Percentiles rank a stretch among this genome's conserved stretches.
These are phyloP conservation scores for Neurospora intermedia DNA, from an alignment of 495 filamentous ascomycete species.

Conservation along the genomic window DNA sequence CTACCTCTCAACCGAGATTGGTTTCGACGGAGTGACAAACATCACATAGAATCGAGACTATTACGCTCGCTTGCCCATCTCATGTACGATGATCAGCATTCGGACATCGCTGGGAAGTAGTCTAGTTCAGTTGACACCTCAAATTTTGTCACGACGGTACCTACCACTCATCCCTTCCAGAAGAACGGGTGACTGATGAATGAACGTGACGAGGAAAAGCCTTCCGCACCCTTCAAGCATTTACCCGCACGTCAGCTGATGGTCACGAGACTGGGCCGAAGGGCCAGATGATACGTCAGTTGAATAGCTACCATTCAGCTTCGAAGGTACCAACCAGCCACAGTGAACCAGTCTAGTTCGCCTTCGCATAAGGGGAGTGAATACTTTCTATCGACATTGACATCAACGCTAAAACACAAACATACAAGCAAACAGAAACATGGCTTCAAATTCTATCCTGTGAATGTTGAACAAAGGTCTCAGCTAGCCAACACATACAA, in stretches of 20 bases:
- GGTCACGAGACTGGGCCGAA: slow-evolving; percentile 11
- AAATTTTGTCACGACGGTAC: not conserved
- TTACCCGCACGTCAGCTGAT: slow-evolving; percentile 14
- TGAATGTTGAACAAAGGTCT: not conserved
- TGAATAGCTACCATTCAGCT: not conserved
- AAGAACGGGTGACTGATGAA: not conserved
- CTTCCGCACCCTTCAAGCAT: slow-evolving; percentile 4
- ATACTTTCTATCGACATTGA: not conserved
- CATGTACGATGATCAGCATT: not conserved
- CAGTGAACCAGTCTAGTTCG: not conserved
- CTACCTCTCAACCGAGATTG: not conserved
- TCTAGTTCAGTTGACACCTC: not conserved
- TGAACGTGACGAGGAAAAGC: not conserved
- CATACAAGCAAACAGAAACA: not conserved
- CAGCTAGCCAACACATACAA: not conserved
- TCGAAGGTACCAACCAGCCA: not conserved
- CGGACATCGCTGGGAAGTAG: not conserved
- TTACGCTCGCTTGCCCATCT: not conserved
- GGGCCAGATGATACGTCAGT: slow-evolving; percentile 1
- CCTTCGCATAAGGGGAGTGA: not conserved
- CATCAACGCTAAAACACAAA: not conserved
- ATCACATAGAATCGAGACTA: not conserved
- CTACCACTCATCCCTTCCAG: not conserved
- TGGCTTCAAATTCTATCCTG: not conserved
- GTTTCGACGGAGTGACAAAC: not conserved